phyloP scores from a whole-genome alignment of 768 basidiomycete species.

The Xerocomellus dryophilus region DNA sequence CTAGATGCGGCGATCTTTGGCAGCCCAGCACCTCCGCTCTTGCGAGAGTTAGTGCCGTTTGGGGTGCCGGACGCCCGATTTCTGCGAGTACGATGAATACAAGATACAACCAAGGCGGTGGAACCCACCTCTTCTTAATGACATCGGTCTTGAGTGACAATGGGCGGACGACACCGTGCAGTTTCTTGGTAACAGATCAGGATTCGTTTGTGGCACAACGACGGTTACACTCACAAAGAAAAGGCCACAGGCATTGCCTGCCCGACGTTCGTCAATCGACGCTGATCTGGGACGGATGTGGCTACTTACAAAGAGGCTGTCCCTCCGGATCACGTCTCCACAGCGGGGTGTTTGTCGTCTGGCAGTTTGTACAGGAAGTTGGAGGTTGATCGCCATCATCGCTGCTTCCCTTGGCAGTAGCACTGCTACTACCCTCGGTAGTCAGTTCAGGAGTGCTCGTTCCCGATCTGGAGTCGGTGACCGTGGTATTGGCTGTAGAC shows the following conservation, averaged over 20 bases:
- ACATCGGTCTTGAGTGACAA: slow-evolving; percentile 95
- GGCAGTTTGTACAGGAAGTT: slow-evolving; percentile 91
- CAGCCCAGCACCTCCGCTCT: slow-evolving; percentile 48
- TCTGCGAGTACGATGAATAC: slow-evolving; percentile 36
- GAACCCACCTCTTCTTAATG: slow-evolving; percentile 85
- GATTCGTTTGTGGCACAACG: not conserved
- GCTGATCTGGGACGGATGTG: slow-evolving; percentile 5
- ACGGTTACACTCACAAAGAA: slow-evolving; percentile 71
- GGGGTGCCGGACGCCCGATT: slow-evolving; percentile 80
- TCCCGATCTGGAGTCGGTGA: slow-evolving; percentile 45
- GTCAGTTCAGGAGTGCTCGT: slow-evolving; percentile 66
- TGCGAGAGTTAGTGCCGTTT: slow-evolving; percentile 56
- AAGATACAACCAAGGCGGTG: not conserved
- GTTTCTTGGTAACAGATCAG: slow-evolving; percentile 58
- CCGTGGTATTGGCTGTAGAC: slow-evolving; percentile 29
- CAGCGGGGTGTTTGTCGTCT: slow-evolving; percentile 91
- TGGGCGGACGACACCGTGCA: slow-evolving; percentile 93
- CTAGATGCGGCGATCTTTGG: slow-evolving; percentile 76
- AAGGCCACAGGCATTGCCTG: slow-evolving; percentile 88
- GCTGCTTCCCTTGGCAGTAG: slow-evolving; percentile 39
- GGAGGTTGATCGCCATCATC: slow-evolving; percentile 72
- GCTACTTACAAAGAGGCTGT: slow-evolving; percentile 76
- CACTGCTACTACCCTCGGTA: slow-evolving; percentile 29
- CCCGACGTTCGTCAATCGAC: slow-evolving; percentile 13
- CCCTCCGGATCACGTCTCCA: slow-evolving; percentile 94